phyloP scores from a whole-genome alignment of 108 stramenopile species.

The Chaetoceros tenuissimus region DNA sequence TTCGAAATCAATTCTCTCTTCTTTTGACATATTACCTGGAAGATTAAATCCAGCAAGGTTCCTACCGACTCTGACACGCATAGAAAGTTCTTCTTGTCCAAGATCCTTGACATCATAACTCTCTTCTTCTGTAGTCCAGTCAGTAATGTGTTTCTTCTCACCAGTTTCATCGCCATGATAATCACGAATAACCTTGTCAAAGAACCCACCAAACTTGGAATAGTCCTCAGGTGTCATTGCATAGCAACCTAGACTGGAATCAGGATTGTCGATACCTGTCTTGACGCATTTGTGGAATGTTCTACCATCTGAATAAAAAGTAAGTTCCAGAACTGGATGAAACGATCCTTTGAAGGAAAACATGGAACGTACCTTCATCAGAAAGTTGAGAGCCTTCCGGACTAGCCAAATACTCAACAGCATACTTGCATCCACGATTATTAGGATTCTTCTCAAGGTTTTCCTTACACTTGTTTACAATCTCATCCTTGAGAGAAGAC shows the following conservation, averaged over 20 bases:
- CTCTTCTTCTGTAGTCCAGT: slow-evolving; percentile 33
- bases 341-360: neutral
- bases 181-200: slow-evolving; percentile 42
- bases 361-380: slow-evolving; percentile 16
- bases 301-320: slow-evolving; percentile 8
- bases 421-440: slow-evolving; percentile 32
- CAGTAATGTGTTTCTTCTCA: slow-evolving; percentile 34
- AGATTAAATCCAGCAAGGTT: slow-evolving; percentile 46
- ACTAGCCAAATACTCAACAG: slow-evolving; percentile 17
- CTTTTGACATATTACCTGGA: slow-evolving; percentile 42
- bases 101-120: slow-evolving; percentile 39
- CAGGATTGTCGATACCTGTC: slow-evolving; percentile 44
- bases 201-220: slow-evolving; percentile 41
- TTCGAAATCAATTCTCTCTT: slow-evolving; percentile 45
- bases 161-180: slow-evolving; percentile 36
- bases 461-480: slow-evolving; percentile 11
- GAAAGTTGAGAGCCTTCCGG: slow-evolving; percentile 21
- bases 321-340: neutral
- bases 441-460: slow-evolving; percentile 14
- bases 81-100: slow-evolving; percentile 39
- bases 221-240: slow-evolving; percentile 47
- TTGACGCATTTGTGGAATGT: slow-evolving; percentile 37
- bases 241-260: slow-evolving; percentile 43
- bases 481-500: slow-evolving; percentile 4
- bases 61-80: slow-evolving; percentile 51